These are phyloP conservation scores for Vanrija pseudolonga DNA, from an alignment of 1,284 basidiomycete species.

Conservation along the genomic window DNA sequence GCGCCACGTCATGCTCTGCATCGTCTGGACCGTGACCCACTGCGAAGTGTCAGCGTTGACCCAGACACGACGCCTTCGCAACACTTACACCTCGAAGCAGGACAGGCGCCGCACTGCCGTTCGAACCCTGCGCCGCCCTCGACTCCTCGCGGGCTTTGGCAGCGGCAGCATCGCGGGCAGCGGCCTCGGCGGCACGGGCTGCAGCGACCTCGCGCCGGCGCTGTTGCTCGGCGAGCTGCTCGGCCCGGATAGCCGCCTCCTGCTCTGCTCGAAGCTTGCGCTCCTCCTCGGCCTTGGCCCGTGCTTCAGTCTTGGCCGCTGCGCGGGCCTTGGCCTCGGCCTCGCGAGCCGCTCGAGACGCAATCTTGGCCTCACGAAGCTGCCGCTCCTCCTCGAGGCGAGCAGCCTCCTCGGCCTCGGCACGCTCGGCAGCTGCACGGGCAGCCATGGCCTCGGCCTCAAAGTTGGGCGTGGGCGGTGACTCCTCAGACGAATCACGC, in stretches of 20 bases:
- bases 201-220: neutral
- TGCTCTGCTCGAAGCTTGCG: constrained; percentile 16
- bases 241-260: neutral
- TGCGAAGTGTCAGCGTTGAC: constrained; percentile 9
- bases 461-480: neutral
- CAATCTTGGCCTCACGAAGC: constrained; percentile 10
- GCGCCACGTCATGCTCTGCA: constrained; percentile 36
- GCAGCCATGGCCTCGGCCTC: constrained; percentile 4
- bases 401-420: constrained; percentile 8
- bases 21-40: constrained; percentile 44
- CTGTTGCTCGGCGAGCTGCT: neutral
- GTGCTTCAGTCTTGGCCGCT: neutral
- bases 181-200: too few relatives aligned
- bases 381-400: constrained; percentile 9
- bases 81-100: constrained; percentile 44
- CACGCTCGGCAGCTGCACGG: neutral
- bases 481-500: too few relatives aligned
- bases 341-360: neutral
- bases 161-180: neutral
- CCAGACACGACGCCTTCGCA: too few relatives aligned
- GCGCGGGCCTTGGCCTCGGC: neutral
- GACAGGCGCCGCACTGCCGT: constrained; percentile 21
- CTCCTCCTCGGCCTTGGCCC: constrained; percentile 13
- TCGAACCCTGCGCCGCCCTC: neutral
- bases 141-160: neutral